phyloP scores from a whole-genome alignment of 164 flowering plant genomes.

The Protea cynaroides region DNA sequence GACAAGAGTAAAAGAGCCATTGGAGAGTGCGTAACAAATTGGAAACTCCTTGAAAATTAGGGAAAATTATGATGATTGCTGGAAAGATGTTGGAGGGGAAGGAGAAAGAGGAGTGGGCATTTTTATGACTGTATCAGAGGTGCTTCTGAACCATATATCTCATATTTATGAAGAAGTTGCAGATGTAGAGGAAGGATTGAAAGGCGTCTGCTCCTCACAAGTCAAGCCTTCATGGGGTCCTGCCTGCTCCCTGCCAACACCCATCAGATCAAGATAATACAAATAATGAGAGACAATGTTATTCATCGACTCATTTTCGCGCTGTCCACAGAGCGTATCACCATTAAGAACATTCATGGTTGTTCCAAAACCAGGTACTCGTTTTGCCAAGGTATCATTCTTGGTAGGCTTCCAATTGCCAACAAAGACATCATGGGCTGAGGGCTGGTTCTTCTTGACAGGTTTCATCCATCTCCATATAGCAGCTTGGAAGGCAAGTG shows the following conservation, averaged over 20 bases:
- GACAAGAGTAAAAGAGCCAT: too few species aligned
- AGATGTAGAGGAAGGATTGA: conserved; percentile 40
- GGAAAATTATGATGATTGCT: too few species aligned
- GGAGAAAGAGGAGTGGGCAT: too few species aligned
- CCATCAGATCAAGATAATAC: conserved; percentile 75
- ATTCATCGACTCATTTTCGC: conserved; percentile 68
- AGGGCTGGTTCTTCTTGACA: conserved; percentile 56
- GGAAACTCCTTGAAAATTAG: too few species aligned
- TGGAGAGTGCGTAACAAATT: too few species aligned
- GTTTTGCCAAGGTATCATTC: conserved; percentile 75
- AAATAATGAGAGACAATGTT: conserved; percentile 66
- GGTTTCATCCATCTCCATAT: conserved; percentile 80
- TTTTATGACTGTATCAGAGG: too few species aligned
- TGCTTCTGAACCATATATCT: too few species aligned
- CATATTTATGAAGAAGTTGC: conserved; percentile 39
- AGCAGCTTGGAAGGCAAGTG: conserved; percentile 79
- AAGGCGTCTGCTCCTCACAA: conserved; percentile 66
- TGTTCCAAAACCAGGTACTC: conserved; percentile 72
- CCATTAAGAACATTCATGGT: conserved; percentile 86
- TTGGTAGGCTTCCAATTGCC: conserved; percentile 91
- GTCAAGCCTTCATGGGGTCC: conserved; percentile 53
- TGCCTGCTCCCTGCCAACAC: conserved; percentile 64
- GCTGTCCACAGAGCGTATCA: conserved; percentile 61
- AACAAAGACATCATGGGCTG: conserved; percentile 73
- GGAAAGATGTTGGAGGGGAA: too few species aligned